A percentile compares a stretch with the other conserved stretches of the same genome.
Evolutionary conservation across 1,139 yeast species (phyloP).

Genomic region (Zygosaccharomyces pseudobailii): DNA sequence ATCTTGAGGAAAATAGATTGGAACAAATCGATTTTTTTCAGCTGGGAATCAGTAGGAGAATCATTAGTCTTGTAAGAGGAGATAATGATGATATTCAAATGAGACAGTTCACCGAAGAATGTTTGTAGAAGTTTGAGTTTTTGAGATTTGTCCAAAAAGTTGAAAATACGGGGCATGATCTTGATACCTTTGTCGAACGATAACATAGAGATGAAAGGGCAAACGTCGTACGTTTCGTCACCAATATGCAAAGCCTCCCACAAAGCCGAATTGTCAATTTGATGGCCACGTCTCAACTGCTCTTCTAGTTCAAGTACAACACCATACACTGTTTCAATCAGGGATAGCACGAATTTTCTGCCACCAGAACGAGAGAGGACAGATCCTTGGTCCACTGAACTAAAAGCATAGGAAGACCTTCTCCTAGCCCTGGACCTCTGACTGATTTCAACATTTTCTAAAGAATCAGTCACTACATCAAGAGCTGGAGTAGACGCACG

Average conservation of each 20-base stretch:
- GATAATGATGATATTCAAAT: constrained; percentile 69
- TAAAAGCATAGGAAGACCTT: constrained; percentile 34
- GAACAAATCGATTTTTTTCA: constrained; percentile 70
- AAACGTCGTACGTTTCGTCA: constrained; percentile 51
- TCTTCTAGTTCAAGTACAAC: constrained; percentile 80
- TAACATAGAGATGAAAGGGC: constrained; percentile 81
- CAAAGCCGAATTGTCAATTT: constrained; percentile 51
- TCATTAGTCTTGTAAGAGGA: constrained; percentile 71
- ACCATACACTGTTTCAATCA: constrained; percentile 73
- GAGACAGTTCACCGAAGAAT: constrained; percentile 76
- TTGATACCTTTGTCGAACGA: constrained; percentile 86
- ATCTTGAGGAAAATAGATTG: constrained; percentile 81
- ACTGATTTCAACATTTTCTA: constrained; percentile 31
- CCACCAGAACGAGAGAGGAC: constrained; percentile 37
- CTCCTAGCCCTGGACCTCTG: constrained; percentile 31
- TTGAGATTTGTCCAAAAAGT: constrained; percentile 74
- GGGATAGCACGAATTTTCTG: constrained; percentile 38
- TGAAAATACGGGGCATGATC: constrained; percentile 81
- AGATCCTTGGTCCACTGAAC: constrained; percentile 32
- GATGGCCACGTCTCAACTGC: constrained; percentile 62
- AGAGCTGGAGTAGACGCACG: constrained; percentile 68
- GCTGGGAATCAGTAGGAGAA: constrained; percentile 47
- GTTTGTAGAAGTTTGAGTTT: constrained; percentile 74
- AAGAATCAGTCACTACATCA: constrained; percentile 54
- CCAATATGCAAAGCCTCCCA: constrained; percentile 78